A percentile compares a stretch with the other conserved stretches of the same genome.
Conservation (phyloP, 768 basidiomycete species). For the Lactarius sanguifluus region DNA sequence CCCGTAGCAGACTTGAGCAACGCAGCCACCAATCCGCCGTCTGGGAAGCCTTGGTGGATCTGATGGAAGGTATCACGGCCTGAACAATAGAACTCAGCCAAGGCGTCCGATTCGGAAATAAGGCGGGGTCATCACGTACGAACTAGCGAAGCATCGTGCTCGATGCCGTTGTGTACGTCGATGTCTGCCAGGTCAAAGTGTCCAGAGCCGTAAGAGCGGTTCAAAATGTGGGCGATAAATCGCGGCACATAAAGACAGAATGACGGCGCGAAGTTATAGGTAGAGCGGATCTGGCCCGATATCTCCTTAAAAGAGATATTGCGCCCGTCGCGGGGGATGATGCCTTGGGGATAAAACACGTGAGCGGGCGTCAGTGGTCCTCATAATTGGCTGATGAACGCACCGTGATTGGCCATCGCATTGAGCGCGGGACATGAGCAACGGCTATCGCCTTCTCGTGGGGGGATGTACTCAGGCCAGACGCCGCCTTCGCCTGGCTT, state of each 20-base stretch:
- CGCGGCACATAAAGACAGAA: constrained; percentile 70
- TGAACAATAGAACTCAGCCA: constrained; percentile 31
- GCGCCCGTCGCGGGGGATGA: constrained; percentile 62
- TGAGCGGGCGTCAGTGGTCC: not conserved
- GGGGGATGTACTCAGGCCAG: constrained; percentile 67
- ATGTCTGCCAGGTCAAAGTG: constrained; percentile 66
- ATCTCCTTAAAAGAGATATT: constrained; percentile 63
- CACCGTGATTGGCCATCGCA: constrained; percentile 83
- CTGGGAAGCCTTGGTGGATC: constrained; percentile 55
- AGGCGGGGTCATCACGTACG: constrained; percentile 41
- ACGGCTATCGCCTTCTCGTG: constrained; percentile 64
- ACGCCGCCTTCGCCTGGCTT: constrained; percentile 56
- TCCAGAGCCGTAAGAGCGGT: constrained; percentile 54
- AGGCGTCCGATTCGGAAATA: not conserved
- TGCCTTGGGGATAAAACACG: constrained; percentile 31
- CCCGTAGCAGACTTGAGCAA: constrained; percentile 61
- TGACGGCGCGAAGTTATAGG: constrained; percentile 68
- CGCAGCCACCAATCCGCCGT: constrained; percentile 49
- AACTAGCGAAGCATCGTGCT: constrained; percentile 64
- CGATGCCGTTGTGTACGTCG: constrained; percentile 72
- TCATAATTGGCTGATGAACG: not conserved
- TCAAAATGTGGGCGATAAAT: constrained; percentile 56
- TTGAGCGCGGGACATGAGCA: constrained; percentile 76
- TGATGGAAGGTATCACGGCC: constrained; percentile 52
- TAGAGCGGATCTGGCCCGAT: constrained; percentile 43